Evolutionary conservation across 1,139 yeast genomes (phyloP).

Genomic region (Arxiozyma slooffiae): DNA sequence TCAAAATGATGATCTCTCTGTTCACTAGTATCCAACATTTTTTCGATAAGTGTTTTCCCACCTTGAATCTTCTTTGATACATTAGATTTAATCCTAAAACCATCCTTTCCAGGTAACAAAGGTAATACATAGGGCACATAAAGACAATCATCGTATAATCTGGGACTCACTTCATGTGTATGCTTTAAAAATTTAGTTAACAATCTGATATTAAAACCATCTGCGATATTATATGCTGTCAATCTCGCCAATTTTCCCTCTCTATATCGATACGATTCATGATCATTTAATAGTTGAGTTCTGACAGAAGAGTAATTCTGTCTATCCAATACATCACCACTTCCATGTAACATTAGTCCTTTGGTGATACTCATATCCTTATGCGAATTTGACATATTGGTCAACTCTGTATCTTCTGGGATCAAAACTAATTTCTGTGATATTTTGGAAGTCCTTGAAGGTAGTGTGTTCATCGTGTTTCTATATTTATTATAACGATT

Average conservation of each 20-base stretch:
- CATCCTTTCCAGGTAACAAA: conserved; percentile 75
- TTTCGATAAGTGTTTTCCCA: conserved; percentile 60
- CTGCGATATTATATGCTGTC: conserved; percentile 84
- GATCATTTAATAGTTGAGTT: conserved; percentile 13
- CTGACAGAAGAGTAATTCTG: conserved; percentile 3
- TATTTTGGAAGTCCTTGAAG: conserved; percentile 77
- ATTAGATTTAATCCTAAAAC: conserved; percentile 73
- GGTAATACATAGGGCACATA: conserved; percentile 89
- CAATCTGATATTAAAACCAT: conserved; percentile 58
- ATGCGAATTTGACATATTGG: conserved; percentile 2
- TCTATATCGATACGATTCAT: conserved; percentile 7
- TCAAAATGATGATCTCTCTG: conserved; percentile 86
- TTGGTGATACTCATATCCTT: neutral
- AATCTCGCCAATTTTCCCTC: conserved; percentile 52
- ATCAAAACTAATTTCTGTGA: conserved; percentile 79
- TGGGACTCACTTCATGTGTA: conserved; percentile 73
- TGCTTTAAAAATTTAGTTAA: conserved; percentile 55
- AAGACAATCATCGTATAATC: conserved; percentile 81
- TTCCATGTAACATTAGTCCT: neutral
- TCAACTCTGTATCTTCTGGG: conserved; percentile 50
- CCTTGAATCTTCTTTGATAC: conserved; percentile 53
- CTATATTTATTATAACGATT: conserved; percentile 25
- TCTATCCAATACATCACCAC: conserved; percentile 1
- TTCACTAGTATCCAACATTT: conserved; percentile 68
- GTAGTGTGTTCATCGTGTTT: conserved; percentile 57